Base-by-base conservation (phyloP, 2,329 filamentous ascomycete genomes). In the Colletotrichum abscissum region DNA sequence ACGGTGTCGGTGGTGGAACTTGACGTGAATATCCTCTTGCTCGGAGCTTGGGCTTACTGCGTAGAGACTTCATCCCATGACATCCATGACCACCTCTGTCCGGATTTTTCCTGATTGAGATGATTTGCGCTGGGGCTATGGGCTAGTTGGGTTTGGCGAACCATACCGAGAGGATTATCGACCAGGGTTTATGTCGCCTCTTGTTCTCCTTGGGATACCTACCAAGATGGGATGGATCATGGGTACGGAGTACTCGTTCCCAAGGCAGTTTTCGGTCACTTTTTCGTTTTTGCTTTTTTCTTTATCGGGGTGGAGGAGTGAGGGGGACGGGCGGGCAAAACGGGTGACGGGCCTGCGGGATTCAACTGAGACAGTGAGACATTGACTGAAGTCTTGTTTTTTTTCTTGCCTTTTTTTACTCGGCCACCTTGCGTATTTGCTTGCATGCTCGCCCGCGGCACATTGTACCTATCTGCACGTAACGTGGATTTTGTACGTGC, bases 81-180 rank as follows among this genome's bases (percentile, higher is more conserved):
- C 42, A 42, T 42, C 54, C 35, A 28, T 46, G 35, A 19, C 8
- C 49, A 5, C 11, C 30, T 26, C 38, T 54, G n/a, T 38, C 49
- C n/a, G n/a, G 22, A 16, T 26, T 14, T n/a, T 64, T 38, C 54
- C 69, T 19, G 8, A 69, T 70, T 35, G 26, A 67, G 60, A 26
- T 46, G 66, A 73, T 73, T 60, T 60, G 60, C 59, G 60, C 55
- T 28, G 19, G 19, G 42, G 42, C 19, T 46, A n/a, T 46, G 55
- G 54, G 70, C 33, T 56, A 35, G 54, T 16, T 46, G 55, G 54
- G 70, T 42, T 56, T 42, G 54, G 35, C 6, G 55, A 55, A 46
- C 42, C 62, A 33, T 72, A 56, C 66, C 67, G 70, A 70, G 49
- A 65, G 24, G 19, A 22, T n/a, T 11, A n/a, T 30, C 38, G 22